A percentile compares a stretch with the other conserved stretches of the same genome.
These are phyloP conservation scores for Cytidiella melzeri DNA, from an alignment of 768 basidiomycete species.

Conservation along the genomic window DNA sequence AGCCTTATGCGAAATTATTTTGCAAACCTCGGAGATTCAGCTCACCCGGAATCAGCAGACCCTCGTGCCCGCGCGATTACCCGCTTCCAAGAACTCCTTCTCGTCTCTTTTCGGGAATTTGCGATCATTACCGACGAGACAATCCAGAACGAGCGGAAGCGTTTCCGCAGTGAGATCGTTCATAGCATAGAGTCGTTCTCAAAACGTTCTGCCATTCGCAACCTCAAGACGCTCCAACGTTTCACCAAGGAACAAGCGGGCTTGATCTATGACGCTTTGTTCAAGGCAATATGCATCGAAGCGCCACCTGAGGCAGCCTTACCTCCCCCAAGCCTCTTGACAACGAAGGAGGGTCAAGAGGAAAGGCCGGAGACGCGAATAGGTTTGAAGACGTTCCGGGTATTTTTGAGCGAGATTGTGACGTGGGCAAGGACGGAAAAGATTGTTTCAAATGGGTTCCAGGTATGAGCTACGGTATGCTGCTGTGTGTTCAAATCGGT, in stretches of 20 bases:
- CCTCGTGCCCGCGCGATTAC: constrained; percentile 90
- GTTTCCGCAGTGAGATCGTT: constrained; percentile 85
- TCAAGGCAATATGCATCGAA: constrained; percentile 73
- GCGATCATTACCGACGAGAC: constrained; percentile 94
- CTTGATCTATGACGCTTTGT: constrained; percentile 87
- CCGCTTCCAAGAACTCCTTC: constrained; percentile 92
- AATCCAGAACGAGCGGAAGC: constrained; percentile 78
- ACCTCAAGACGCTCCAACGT: constrained; percentile 69
- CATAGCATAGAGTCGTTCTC: constrained; percentile 92
- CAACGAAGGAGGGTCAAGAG: constrained; percentile 49
- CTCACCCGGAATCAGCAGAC: constrained; percentile 84
- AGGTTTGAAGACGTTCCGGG: constrained; percentile 75
- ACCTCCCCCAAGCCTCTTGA: constrained; percentile 41
- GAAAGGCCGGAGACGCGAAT: constrained; percentile 90
- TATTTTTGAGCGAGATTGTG: constrained; percentile 86
- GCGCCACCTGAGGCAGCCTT: constrained; percentile 53
- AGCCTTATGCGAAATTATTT: constrained; percentile 97
- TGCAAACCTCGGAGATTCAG: constrained; percentile 85
- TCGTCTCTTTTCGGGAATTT: constrained; percentile 97
- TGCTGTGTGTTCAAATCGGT: constrained; percentile 4
- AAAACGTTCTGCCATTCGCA: constrained; percentile 86
- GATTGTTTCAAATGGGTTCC: constrained; percentile 88
- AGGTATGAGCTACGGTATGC: constrained; percentile 36
- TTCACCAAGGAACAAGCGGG: constrained; percentile 87
- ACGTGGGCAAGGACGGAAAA: constrained; percentile 96